Conservation (phyloP, 106 monocot species). For the Dendrobium chrysotoxum region DNA sequence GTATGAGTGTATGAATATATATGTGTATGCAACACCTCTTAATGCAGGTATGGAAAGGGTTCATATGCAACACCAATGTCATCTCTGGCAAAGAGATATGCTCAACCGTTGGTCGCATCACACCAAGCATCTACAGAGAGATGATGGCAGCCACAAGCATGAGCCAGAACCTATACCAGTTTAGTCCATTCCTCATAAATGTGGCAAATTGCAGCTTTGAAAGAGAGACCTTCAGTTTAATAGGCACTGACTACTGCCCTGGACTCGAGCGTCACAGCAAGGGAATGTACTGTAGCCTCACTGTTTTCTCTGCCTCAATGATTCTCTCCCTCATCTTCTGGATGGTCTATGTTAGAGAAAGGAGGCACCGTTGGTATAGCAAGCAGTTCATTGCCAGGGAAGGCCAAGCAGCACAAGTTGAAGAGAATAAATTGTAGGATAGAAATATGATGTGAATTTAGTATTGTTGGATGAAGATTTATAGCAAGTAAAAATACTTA, state of each 20-base stretch:
- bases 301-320: conserved; percentile 32
- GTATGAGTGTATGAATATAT: no score
- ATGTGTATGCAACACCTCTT: background rate
- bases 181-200: conserved; percentile 33
- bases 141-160: conserved; percentile 34
- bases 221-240: conserved; percentile 38
- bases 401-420: background rate
- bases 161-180: conserved; percentile 41
- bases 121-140: conserved; percentile 44
- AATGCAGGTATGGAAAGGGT: conserved; percentile 63
- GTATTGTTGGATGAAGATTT: background rate
- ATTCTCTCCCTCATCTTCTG: conserved; percentile 50
- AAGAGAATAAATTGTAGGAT: background rate
- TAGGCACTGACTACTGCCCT: conserved; percentile 34
- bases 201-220: conserved; percentile 44
- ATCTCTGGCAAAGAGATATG: conserved; percentile 40
- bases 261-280: conserved; percentile 21
- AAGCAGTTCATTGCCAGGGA: background rate
- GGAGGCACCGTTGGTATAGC: background rate
- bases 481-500: background rate
- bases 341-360: conserved; percentile 22
- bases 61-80: conserved; percentile 29
- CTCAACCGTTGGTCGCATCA: conserved; percentile 56
- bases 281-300: conserved; percentile 31
- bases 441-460: background rate